Evolutionary conservation across 2,329 filamentous ascomycete genomes (phyloP).

Genomic region (Berkeleyomyces rouxiae): DNA sequence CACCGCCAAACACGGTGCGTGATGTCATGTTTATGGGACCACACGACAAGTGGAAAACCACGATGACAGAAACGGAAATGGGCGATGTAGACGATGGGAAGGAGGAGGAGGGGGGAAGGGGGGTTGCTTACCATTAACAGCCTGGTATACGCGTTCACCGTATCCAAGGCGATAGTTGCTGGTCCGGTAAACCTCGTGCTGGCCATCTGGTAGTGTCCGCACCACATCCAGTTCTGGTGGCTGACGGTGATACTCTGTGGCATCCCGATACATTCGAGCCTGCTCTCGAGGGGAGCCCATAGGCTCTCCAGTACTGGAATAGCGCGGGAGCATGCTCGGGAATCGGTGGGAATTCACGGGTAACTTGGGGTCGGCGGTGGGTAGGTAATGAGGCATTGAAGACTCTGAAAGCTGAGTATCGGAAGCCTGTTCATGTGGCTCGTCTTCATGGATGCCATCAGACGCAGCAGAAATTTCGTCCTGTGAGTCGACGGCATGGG

Average conservation of each 20-base stretch:
- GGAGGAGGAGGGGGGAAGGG: not conserved
- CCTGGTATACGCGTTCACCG: slow-evolving; percentile 8
- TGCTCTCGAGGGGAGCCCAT: slow-evolving; percentile 8
- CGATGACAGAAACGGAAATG: not conserved
- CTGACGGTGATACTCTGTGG: not conserved
- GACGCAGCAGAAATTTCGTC: slow-evolving; percentile 1
- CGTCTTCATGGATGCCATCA: not conserved
- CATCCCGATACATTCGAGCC: slow-evolving; percentile 11
- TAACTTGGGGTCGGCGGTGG: not conserved
- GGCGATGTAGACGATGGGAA: not conserved
- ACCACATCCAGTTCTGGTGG: slow-evolving; percentile 6
- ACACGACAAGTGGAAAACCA: not conserved
- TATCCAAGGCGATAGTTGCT: not conserved
- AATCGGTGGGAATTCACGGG: slow-evolving; percentile 1
- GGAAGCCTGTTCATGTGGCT: not conserved
- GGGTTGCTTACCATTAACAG: slow-evolving; percentile 6
- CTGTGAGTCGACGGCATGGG: not conserved
- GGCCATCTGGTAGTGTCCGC: not conserved
- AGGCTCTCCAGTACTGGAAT: not conserved
- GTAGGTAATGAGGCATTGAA: slow-evolving; percentile 2
- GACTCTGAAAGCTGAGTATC: not conserved
- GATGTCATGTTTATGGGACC: no score
- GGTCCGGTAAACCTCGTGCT: slow-evolving; percentile 2
- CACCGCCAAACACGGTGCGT: no score
- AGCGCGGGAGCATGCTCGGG: slow-evolving; percentile 1